Base-by-base conservation (phyloP, 73 alveolate genomes). In the Tetrahymena thermophila region DNA sequence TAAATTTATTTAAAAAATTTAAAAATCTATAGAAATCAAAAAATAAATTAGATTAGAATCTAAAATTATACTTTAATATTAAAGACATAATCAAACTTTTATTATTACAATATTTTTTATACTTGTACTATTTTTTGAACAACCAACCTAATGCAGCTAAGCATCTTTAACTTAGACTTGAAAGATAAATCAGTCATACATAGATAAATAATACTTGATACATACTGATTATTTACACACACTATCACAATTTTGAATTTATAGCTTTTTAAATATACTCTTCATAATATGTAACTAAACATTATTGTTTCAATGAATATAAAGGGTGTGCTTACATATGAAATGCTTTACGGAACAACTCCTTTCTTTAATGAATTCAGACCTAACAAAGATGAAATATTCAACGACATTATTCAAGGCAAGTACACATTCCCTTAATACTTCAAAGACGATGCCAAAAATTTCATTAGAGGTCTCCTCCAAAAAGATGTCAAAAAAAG, bases 401-500 rank as follows among this genome's bases (percentile, higher is more conserved):
- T 71, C 37, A 71, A 71, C 31, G 89, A 71, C 11, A 71, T 71
- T 71, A 71, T 71, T n/a, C 17, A 71, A 71, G 89, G 89, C 35
- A 71, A 71, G 31, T 71, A 71, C 37, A 71, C 89, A 71, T 71
- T 71, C 89, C 89, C 89, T n/a, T 8, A 71, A 71, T 71, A 71
- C 89, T 71, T 71, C 89, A 28, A n/a, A 28, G 89, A 71, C 4
- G 37, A 71, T 7, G 89, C 89, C 2, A 71, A 31, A 25, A 71
- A 34, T n/a, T 71, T 71, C 31, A 71, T 71, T 71, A 71, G 89
- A 71, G 89, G 89, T 25, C 37, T 71, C 35, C 89, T 71, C 35
- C 37, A 71, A 71, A 71, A 71, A 31, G 89, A 71, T 71, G 89
- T 71, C 13, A 96, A 95, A 19, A 34, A 85, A 42, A 96, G 97